These are phyloP conservation scores for Colletotrichum australisinense DNA, from an alignment of 2,329 filamentous ascomycete genomes.

Conservation along the genomic window DNA sequence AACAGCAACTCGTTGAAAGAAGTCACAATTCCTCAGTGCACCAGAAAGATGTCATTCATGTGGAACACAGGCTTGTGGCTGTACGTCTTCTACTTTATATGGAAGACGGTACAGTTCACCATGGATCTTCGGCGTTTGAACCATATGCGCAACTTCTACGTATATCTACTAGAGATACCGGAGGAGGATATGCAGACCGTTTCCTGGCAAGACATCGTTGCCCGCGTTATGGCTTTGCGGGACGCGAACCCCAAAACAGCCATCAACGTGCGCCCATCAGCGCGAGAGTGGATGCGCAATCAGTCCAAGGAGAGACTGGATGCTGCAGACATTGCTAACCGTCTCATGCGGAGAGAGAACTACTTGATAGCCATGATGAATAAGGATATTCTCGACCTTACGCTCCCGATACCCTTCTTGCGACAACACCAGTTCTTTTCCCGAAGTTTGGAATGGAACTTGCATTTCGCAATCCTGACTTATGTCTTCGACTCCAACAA, in stretches of 20 bases:
- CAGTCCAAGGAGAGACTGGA: conserved; percentile 95
- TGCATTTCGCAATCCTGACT: conserved; percentile 90
- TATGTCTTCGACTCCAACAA: conserved; percentile 93
- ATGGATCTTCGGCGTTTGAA: conserved; percentile 79
- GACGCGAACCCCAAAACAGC: conserved; percentile 89
- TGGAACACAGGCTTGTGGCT: conserved; percentile 87
- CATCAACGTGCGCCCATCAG: conserved; percentile 61
- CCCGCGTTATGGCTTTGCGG: conserved; percentile 83
- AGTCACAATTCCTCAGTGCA: conserved; percentile 78
- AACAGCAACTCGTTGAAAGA: conserved; percentile 68
- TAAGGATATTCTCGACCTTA: conserved; percentile 92
- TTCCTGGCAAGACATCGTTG: conserved; percentile 92
- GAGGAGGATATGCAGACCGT: conserved; percentile 91
- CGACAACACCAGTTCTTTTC: conserved; percentile 86
- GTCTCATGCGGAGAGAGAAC: conserved; percentile 95
- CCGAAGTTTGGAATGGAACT: conserved; percentile 89
- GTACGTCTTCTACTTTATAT: conserved; percentile 87
- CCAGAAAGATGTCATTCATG: conserved; percentile 76
- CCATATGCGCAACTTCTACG: conserved; percentile 87
- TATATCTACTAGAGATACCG: conserved; percentile 83
- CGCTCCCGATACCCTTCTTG: conserved; percentile 86
- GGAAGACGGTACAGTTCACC: conserved; percentile 79
- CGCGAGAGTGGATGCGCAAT: conserved; percentile 74
- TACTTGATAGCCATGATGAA: conserved; percentile 98
- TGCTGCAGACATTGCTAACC: conserved; percentile 96